Conservation (phyloP, 495 filamentous ascomycete species). For the Usnea hakonensis region DNA sequence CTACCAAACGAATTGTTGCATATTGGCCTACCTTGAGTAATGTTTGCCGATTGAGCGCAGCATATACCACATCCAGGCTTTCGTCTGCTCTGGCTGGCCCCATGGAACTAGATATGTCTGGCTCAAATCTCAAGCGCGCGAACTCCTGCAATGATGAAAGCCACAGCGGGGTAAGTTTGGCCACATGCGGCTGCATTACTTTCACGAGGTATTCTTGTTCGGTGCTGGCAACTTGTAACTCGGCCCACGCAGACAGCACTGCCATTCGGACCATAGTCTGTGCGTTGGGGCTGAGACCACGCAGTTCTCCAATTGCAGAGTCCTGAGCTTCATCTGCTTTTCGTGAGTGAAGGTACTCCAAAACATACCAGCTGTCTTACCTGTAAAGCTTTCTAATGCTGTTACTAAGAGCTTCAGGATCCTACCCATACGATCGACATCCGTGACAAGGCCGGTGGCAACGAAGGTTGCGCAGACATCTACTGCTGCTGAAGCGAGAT, state of each 20-base stretch:
- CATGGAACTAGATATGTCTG: constrained; percentile 84
- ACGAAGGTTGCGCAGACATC: constrained; percentile 98
- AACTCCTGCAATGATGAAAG: constrained; percentile 88
- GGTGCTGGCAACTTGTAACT: constrained; percentile 89
- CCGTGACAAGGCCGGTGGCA: constrained; percentile 91
- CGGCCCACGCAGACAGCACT: constrained; percentile 97
- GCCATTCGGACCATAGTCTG: constrained; percentile 98
- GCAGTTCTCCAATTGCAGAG: constrained; percentile 86
- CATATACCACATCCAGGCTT: constrained; percentile 82
- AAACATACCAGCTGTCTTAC: constrained; percentile 28
- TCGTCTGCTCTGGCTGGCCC: constrained; percentile 61
- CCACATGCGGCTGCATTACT: constrained; percentile 85
- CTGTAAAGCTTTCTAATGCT: constrained; percentile 86
- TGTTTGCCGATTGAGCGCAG: constrained; percentile 88
- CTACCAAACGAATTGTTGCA: background rate
- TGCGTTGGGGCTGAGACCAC: constrained; percentile 89
- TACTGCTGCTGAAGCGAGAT: constrained; percentile 87
- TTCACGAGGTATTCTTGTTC: constrained; percentile 85
- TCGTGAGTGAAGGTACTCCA: background rate
- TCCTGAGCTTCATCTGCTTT: constrained; percentile 53
- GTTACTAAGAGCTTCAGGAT: constrained; percentile 89
- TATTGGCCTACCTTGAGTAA: constrained; percentile 54
- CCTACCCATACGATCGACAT: constrained; percentile 94
- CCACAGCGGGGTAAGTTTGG: constrained; percentile 85
- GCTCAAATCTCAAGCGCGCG: constrained; percentile 88